Base-by-base conservation (phyloP, 1,139 yeast genomes). In the Candida glucosophila region DNA sequence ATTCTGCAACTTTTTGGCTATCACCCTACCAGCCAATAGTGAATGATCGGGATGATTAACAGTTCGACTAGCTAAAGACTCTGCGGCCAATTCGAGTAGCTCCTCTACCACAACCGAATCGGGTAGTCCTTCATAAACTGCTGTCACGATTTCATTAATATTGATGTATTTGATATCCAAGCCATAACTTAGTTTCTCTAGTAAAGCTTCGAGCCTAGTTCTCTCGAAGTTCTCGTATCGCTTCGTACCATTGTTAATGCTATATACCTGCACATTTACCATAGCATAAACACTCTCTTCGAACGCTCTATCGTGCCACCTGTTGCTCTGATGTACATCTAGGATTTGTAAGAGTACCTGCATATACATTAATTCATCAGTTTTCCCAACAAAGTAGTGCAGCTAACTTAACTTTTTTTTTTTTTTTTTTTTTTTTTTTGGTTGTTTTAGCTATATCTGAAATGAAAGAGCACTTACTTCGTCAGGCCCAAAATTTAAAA, bases 31-130 rank as follows among this genome's bases (percentile, higher is more conserved):
- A 0, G 75, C 77, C 23, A 71, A 43, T 4, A 49, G 27, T 1
- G 74, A 49, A 35, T 59, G 63, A 31, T 67, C 69, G 4, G 71
- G 71, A 37, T 69, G 71, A 22, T 43, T 41, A 2, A 66, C 59
- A 2, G 63, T 57, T 36, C 59, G 46, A 2, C 68, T 49, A 2
- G 76, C 77, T 17, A 62, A 37, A 5, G 54, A 49, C 37, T 70
- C 77, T 3, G 70, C 55, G 2, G 55, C 44, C 21, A 62, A 48
- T 9, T 55, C 58, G 22, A 52, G 40, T 12, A 69, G 46, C 23
- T 66, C 56, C n/a, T 45, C 33, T 3, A 44, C 29, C 1, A 51
- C 35, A 6, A 67, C 37, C 7, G 32, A 32, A 4, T 43, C 49
- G 0, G 76, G 72, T 5, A 68, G 39, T 0, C 59, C 55, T 6